Evolutionary conservation across 2,329 filamentous ascomycete species (phyloP).

Genomic region (Colletotrichum navitas): DNA sequence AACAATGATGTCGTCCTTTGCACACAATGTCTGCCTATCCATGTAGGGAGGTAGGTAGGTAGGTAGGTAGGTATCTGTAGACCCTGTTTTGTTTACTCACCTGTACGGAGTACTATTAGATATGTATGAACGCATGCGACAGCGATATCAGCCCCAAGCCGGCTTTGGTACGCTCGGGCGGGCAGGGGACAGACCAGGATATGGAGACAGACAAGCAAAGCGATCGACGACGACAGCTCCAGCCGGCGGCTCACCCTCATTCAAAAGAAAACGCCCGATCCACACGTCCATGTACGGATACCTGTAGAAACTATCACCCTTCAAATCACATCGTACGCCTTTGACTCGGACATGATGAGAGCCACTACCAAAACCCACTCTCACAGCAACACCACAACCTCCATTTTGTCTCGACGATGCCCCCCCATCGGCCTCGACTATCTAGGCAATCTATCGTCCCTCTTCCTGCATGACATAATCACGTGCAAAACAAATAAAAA

Average conservation of each 20-base stretch:
- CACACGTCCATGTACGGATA: background rate
- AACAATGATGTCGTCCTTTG: constrained; percentile 2
- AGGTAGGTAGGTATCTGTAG: too few species aligned
- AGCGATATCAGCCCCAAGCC: background rate
- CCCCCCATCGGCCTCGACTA: constrained; percentile 1
- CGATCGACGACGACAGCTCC: background rate
- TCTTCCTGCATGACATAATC: constrained; percentile 3
- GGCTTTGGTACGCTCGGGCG: constrained; percentile 1
- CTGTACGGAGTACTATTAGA: too few species aligned
- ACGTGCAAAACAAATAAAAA: constrained; percentile 30
- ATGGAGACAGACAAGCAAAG: background rate
- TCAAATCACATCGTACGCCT: constrained; percentile 21
- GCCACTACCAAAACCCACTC: constrained; percentile 21
- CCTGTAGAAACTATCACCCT: constrained; percentile 7
- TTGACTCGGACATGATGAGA: constrained; percentile 31
- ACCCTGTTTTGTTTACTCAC: too few species aligned
- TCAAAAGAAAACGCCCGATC: constrained; percentile 21
- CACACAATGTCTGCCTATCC: background rate
- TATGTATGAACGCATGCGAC: background rate
- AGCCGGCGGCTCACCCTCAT: constrained; percentile 6
- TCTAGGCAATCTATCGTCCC: background rate
- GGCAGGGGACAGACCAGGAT: background rate
- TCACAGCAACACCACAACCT: constrained; percentile 15
- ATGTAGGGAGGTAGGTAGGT: too few species aligned
- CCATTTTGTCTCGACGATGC: background rate